Evolutionary conservation across 768 basidiomycete genomes (phyloP).

Genomic region (Amanita fuliginea): DNA sequence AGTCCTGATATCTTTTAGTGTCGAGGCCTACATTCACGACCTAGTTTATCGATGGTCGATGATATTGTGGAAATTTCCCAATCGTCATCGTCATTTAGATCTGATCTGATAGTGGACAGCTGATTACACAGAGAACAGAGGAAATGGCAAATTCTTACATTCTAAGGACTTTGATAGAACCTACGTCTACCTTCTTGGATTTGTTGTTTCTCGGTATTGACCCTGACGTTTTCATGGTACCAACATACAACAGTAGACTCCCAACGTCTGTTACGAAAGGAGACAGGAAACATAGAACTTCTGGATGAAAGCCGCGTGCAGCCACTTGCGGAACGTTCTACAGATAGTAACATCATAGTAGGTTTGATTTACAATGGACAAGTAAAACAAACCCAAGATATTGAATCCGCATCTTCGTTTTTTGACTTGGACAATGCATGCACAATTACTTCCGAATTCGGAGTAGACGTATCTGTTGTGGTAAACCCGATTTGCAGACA

Average conservation of each 20-base stretch:
- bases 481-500: constrained; percentile 1
- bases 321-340: constrained; percentile 23
- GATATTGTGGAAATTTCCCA: constrained; percentile 41
- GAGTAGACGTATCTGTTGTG: constrained; percentile 21
- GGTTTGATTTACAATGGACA: neutral
- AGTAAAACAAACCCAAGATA: constrained; percentile 33
- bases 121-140: neutral
- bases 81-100: constrained; percentile 35
- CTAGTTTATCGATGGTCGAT: constrained; percentile 27
- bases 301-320: constrained; percentile 30
- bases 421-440: constrained; percentile 19
- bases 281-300: constrained; percentile 34
- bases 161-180: constrained; percentile 37
- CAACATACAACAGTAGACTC: constrained; percentile 29
- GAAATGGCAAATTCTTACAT: constrained; percentile 27
- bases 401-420: constrained; percentile 12
- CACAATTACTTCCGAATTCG: constrained; percentile 26
- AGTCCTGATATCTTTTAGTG: neutral
- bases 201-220: constrained; percentile 21
- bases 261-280: constrained; percentile 23
- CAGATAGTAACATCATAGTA: constrained; percentile 2
- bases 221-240: constrained; percentile 38
- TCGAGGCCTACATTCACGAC: constrained; percentile 36
- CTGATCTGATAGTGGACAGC: constrained; percentile 29
- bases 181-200: constrained; percentile 31